Evolutionary conservation across 305 asterid genomes (phyloP).

Genomic region (Solanum hybrid): DNA sequence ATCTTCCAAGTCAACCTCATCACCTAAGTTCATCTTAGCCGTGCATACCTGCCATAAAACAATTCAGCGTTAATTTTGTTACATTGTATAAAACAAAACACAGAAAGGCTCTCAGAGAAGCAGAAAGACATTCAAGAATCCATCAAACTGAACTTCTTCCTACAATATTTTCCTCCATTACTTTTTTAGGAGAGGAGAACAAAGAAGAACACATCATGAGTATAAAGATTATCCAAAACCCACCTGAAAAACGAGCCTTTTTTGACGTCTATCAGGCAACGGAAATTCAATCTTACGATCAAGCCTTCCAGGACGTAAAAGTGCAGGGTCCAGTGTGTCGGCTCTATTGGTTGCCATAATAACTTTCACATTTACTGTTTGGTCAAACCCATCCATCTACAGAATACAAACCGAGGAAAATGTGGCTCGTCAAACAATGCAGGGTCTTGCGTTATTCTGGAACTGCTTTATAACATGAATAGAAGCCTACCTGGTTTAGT

Average conservation of each 20-base stretch:
- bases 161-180: not conserved
- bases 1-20: slow-evolving; percentile 86
- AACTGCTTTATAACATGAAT: not conserved
- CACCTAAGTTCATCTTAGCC: slow-evolving; percentile 75
- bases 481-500: slow-evolving; percentile 49
- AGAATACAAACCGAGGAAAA: not conserved
- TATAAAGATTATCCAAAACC: not conserved
- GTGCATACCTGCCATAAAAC: slow-evolving; percentile 58
- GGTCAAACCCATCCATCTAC: slow-evolving; percentile 97
- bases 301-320: slow-evolving; percentile 92
- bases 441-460: not conserved
- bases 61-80: not conserved
- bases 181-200: not conserved
- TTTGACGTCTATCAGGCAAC: slow-evolving; percentile 85
- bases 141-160: not conserved
- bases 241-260: slow-evolving; percentile 90
- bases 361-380: slow-evolving; percentile 82
- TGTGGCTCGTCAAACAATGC: not conserved
- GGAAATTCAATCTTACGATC: slow-evolving; percentile 93
- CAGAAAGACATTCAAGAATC: not conserved
- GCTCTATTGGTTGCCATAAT: slow-evolving; percentile 93
- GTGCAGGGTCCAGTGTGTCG: slow-evolving; percentile 91
- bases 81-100: not conserved
- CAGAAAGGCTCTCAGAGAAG: not conserved
- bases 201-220: not conserved